phyloP scores from a whole-genome alignment of 2,329 filamentous ascomycete species.

The Curvularia eragrostidis region DNA sequence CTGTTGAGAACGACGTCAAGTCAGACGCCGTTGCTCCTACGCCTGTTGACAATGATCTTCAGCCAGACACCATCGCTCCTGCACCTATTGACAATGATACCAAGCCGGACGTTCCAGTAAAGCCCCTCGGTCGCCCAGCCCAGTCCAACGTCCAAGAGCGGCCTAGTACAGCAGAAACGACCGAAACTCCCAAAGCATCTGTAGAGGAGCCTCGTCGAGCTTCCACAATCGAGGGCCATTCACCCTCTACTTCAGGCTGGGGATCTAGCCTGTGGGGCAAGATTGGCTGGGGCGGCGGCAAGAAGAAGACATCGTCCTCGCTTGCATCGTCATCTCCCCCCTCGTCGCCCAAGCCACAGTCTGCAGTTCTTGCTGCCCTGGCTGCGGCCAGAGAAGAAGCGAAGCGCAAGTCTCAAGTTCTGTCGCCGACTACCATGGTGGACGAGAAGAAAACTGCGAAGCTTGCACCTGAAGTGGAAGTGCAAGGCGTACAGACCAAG shows the following conservation, averaged over 20 bases:
- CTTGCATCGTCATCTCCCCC: slow-evolving; percentile 18
- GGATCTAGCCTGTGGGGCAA: slow-evolving; percentile 38
- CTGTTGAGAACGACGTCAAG: not conserved
- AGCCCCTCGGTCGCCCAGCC: slow-evolving; percentile 5
- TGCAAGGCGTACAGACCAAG: slow-evolving; percentile 7
- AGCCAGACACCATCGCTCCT: slow-evolving; percentile 8
- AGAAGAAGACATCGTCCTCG: slow-evolving; percentile 31
- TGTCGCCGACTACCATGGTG: not conserved
- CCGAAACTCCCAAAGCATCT: slow-evolving; percentile 6
- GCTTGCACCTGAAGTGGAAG: not conserved
- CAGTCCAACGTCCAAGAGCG: slow-evolving; percentile 1
- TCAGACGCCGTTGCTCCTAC: not conserved
- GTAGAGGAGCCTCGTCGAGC: slow-evolving; percentile 12
- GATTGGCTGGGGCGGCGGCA: slow-evolving; percentile 39
- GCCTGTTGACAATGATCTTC: not conserved
- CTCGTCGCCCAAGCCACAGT: slow-evolving; percentile 15
- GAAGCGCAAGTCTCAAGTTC: slow-evolving; percentile 9
- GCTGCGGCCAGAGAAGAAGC: slow-evolving; percentile 15
- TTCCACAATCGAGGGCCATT: slow-evolving; percentile 15
- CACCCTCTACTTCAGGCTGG: slow-evolving; percentile 28
- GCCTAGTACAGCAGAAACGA: slow-evolving; percentile 10
- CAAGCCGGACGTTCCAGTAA: not conserved
- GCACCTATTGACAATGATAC: not conserved
- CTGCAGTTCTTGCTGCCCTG: slow-evolving; percentile 17
- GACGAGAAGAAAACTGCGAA: slow-evolving; percentile 13